Evolutionary conservation across 129 eudicot species (phyloP), one percentile per base, ranked within the genome.

Genomic region (Flaveria sonorensis): DNA sequence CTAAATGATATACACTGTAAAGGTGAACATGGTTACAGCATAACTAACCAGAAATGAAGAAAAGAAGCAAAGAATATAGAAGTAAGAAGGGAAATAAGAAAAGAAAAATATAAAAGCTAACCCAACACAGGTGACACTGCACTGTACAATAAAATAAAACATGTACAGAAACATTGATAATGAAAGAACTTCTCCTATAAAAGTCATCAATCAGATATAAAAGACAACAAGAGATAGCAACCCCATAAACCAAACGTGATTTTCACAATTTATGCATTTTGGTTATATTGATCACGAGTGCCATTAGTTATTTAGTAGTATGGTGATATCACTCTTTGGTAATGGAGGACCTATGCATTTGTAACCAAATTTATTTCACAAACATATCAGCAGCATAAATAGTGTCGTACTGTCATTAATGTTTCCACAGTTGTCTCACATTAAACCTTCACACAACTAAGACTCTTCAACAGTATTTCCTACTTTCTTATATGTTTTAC

Each of bases 1-100:
- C 20, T n/a, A 18, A 36, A 30, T 72, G n/a, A 48, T 39, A 13
- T 66, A 53, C 10, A 21, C 19, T 32, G 52, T 39, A 72, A 10
- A 32, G 42, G 47, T 55, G 20, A 55, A 18, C 67, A 60, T 24
- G 67, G 40, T 60, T 12, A 60, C 67, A 60, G 16, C 76, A 53
- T 36, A 32, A 36, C 66, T 50, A 48, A 72, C 66, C 65, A 18
- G 28, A 72, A 72, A 52, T 36, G 12, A 30, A 9, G 26, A 32
- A 61, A 61, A 61, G 10, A 21, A 61, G 6, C 8, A 61, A 61
- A 61, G 18, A 61, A 8, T 6, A 12, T 28, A 36, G 6, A 73
- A 14, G 32, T 40, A 39, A 57, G 24, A 57, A 36, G 20, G 15
- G 13, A 21, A 20, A 40, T 56, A 55, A 21, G 26, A n/a, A 57